phyloP scores from a whole-genome alignment of 192 early-diverging fungal species.

The Linnemannia elongata region DNA sequence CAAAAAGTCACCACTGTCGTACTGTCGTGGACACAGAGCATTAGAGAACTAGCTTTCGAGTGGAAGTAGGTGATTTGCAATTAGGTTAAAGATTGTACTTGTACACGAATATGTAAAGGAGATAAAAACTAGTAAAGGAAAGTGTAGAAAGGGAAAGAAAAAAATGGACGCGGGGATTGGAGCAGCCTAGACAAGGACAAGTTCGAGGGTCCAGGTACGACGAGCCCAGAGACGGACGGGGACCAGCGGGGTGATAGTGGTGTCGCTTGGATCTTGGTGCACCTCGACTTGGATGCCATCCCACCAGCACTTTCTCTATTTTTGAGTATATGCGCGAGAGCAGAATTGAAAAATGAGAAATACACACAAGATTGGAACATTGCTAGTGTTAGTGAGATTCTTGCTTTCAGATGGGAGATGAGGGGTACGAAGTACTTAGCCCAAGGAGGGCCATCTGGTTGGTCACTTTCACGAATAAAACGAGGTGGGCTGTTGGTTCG shows the following conservation, averaged over 20 bases:
- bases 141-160: too few relatives aligned
- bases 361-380: not conserved
- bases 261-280: slow-evolving; percentile 20
- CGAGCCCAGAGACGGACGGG: slow-evolving; percentile 81
- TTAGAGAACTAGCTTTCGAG: too few relatives aligned
- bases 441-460: not conserved
- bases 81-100: too few relatives aligned
- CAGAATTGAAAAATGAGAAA: not conserved
- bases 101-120: too few relatives aligned
- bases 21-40: too few relatives aligned
- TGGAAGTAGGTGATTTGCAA: too few relatives aligned
- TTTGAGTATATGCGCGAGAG: not conserved
- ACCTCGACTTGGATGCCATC: slow-evolving; percentile 78
- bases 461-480: not conserved
- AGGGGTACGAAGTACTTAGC: not conserved
- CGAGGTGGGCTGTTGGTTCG: not conserved
- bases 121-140: too few relatives aligned
- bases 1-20: too few relatives aligned
- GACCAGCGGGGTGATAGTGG: slow-evolving; percentile 49
- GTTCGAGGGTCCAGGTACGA: slow-evolving; percentile 84
- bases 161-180: not conserved
- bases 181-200: slow-evolving; percentile 70
- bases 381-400: not conserved
- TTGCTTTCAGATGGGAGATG: not conserved
- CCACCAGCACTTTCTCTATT: slow-evolving; percentile 86